A percentile compares a stretch with the other conserved stretches of the same genome.
phyloP scores from a whole-genome alignment of 768 basidiomycete species.

The Suillus placidus region DNA sequence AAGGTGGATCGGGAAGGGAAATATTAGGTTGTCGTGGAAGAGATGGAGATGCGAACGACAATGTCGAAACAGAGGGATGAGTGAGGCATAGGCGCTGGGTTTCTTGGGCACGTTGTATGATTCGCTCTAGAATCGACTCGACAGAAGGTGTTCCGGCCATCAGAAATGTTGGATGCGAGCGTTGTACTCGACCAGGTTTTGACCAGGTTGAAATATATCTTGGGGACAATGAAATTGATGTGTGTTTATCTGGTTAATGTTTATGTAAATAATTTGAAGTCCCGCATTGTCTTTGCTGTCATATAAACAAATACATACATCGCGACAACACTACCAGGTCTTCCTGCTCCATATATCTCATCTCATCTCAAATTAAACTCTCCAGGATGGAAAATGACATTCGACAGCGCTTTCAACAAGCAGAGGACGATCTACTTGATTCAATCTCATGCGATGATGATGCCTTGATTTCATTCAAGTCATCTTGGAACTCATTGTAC shows the following conservation, averaged over 20 bases:
- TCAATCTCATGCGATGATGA: background rate
- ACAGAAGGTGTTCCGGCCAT: no score
- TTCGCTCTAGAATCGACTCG: no score
- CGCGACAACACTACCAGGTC: background rate
- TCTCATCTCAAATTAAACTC: background rate
- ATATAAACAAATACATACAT: no score
- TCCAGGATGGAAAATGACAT: background rate
- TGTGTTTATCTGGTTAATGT: no score
- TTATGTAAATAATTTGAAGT: no score
- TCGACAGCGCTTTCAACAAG: conserved; percentile 3
- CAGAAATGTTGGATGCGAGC: no score
- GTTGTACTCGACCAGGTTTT: no score
- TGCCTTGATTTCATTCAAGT: background rate
- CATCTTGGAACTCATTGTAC: background rate
- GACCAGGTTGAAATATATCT: background rate
- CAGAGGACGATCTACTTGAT: background rate
- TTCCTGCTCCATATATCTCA: no score
- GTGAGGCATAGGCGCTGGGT: no score
- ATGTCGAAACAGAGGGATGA: background rate
- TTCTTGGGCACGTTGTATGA: rapidly evolving
- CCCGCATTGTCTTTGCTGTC: no score
- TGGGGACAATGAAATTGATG: background rate
- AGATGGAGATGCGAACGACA: background rate
- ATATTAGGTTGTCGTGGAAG: background rate
- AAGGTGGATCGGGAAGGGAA: conserved; percentile 11